These are phyloP conservation scores for Didymellaceae sp. DNA, from an alignment of 2,329 filamentous ascomycete species.

Conservation along the genomic window DNA sequence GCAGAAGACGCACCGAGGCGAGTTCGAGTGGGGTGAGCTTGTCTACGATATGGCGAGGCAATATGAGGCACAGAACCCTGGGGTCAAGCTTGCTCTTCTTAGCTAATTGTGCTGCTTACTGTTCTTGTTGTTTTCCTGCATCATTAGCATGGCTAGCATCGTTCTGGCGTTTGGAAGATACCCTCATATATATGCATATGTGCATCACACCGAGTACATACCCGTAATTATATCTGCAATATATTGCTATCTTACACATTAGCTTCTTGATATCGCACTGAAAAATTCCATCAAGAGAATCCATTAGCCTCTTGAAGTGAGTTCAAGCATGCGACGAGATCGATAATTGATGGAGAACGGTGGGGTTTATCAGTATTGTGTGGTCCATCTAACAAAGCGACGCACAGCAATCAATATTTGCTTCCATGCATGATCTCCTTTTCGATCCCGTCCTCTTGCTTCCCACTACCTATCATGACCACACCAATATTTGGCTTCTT, in stretches of 20 bases:
- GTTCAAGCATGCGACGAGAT: no score
- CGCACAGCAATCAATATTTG: conserved; percentile 9
- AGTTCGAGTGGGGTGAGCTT: conserved; percentile 71
- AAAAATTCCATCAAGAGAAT: no score
- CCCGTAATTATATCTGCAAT: background rate
- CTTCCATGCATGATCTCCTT: conserved; percentile 28
- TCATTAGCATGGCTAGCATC: conserved; percentile 17
- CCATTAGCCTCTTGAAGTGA: no score
- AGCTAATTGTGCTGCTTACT: conserved; percentile 6
- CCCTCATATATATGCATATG: conserved; percentile 19
- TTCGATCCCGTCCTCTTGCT: conserved; percentile 27
- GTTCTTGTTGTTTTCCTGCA: background rate
- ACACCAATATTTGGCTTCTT: conserved; percentile 42
- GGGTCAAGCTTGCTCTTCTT: conserved; percentile 24
- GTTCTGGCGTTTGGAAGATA: conserved; percentile 31
- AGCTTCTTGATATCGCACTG: no score
- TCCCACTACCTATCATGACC: conserved; percentile 29
- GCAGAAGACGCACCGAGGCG: conserved; percentile 69
- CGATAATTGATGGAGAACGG: no score
- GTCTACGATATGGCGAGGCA: conserved; percentile 52
- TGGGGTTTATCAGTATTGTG: no score
- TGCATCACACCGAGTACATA: conserved; percentile 13
- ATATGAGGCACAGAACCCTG: conserved; percentile 35
- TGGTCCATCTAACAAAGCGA: no score
- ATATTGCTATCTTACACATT: no score